These are phyloP conservation scores for Alternaria sp. DNA, from an alignment of 2,329 filamentous ascomycete species.

Conservation along the genomic window DNA sequence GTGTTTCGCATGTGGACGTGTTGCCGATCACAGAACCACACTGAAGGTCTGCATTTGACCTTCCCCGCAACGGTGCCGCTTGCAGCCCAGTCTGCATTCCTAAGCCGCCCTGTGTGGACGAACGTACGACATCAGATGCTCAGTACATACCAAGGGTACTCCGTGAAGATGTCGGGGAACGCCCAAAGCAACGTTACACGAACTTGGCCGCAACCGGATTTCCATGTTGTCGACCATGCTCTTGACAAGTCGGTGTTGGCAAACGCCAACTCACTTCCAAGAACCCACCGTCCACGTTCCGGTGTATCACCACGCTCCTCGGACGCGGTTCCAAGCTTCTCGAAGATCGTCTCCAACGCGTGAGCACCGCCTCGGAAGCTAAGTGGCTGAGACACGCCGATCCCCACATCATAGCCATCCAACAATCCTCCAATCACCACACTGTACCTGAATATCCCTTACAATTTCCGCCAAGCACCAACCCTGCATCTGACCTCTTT, in stretches of 20 bases:
- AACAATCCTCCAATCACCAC: constrained; percentile 34
- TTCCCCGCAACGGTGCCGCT: not conserved
- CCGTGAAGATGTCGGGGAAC: not conserved
- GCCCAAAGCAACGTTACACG: not conserved
- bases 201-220: not conserved
- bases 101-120: not conserved
- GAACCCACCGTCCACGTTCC: not conserved
- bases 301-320: constrained; percentile 1
- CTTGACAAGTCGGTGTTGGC: not conserved
- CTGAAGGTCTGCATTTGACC: not conserved
- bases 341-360: constrained; percentile 5
- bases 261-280: not conserved
- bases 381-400: constrained; percentile 32
- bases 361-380: constrained; percentile 11
- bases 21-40: constrained; percentile 3
- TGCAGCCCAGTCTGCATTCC: not conserved
- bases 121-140: constrained; percentile 1
- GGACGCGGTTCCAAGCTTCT: constrained; percentile 4
- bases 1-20: not conserved
- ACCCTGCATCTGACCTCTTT: constrained; percentile 25
- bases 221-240: not conserved
- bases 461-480: constrained; percentile 5
- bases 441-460: constrained; percentile 38
- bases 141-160: not conserved
- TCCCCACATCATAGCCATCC: constrained; percentile 38